Percentiles rank a stretch among this genome's conserved stretches.
These are phyloP conservation scores for Xylaria longipes DNA, from an alignment of 495 filamentous ascomycete genomes.

Conservation along the genomic window DNA sequence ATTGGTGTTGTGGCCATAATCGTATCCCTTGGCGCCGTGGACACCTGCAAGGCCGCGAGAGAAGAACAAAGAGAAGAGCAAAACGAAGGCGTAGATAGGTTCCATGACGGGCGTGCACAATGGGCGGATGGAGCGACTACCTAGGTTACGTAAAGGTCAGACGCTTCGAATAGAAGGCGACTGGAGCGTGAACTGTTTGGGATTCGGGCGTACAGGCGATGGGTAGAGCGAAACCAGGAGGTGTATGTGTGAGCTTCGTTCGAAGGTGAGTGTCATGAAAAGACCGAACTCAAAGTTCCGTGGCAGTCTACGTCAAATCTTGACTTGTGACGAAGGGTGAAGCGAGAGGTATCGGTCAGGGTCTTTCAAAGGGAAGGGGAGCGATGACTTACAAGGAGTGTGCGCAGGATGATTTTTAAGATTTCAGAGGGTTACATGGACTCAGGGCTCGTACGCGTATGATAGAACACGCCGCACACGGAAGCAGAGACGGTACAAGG, in stretches of 20 bases:
- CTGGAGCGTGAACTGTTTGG: not conserved
- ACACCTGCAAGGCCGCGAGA: not conserved
- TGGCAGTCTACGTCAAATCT: not conserved
- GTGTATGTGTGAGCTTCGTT: constrained; percentile 8
- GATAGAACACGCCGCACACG: not conserved
- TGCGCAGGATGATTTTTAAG: constrained; percentile 15
- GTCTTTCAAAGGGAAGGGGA: not conserved
- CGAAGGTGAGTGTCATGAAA: not conserved
- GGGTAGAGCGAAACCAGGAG: not conserved
- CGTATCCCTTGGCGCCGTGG: constrained; percentile 33
- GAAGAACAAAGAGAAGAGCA: constrained; percentile 25
- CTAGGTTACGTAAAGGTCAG: not conserved
- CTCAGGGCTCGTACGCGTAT: not conserved
- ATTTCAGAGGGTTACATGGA: constrained; percentile 14
- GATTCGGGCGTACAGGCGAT: constrained; percentile 20
- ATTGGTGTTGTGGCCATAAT: constrained; percentile 50
- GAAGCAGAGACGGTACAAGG: not conserved
- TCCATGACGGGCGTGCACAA: constrained; percentile 11
- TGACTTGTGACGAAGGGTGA: constrained; percentile 9
- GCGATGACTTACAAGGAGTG: constrained; percentile 13
- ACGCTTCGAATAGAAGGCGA: not conserved
- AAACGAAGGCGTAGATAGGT: constrained; percentile 7
- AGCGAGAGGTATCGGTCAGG: not conserved
- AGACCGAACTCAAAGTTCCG: not conserved
- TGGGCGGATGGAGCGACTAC: not conserved